Evolutionary conservation across 2,329 filamentous ascomycete genomes (phyloP), one percentile per base, ranked within the genome.

Genomic region (Cladosporium sp.): DNA sequence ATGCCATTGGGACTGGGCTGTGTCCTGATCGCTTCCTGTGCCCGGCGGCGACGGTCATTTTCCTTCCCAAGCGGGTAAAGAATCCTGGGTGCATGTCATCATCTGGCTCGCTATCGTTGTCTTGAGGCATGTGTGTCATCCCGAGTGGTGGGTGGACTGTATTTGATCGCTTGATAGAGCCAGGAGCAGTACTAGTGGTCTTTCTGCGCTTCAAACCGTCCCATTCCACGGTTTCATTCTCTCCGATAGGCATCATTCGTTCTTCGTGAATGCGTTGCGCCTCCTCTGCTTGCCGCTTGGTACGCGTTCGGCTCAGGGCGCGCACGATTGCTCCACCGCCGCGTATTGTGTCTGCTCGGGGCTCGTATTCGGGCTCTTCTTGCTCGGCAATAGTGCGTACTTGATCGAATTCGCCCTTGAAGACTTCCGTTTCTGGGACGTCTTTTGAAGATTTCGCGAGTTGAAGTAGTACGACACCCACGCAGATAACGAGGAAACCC

Each of bases 391-490:
- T 93, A 25, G 92, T 95, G 27, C 93, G 88, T 48, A 97, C 87
- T 74, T 98, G 92, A 62, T 97, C 87, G 45, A 98, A 78, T 63
- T 97, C 90, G 38, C 92, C 93, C 49, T 84, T 83, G 74, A 98
- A 95, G 33, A 98, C 84, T 27, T 91, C 90, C 0, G 89, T 78
- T 65, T 97, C 93, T 6, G 93, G 93, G 0, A 98, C 92, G 63
- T 98, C 92, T 66, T 97, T 98, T 60, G 93, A 88, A 0, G 92
- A 96, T 67, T 97, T 97, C 46, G 93, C 96, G n/a, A 98, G 80
- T 65, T 98, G 93, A 8, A 98, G 73, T 7, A 98, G 72, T 0
- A 97, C 85, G 5, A 97, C 93, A 1, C 93, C 93, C 0, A 90
- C 79, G 67, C 93, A 98, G 54, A 98, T 98, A 53, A 86, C 85